Evolutionary conservation across 2,329 filamentous ascomycete genomes (phyloP), one percentile per base, ranked within the genome.

Genomic region (Rutstroemia sp.): DNA sequence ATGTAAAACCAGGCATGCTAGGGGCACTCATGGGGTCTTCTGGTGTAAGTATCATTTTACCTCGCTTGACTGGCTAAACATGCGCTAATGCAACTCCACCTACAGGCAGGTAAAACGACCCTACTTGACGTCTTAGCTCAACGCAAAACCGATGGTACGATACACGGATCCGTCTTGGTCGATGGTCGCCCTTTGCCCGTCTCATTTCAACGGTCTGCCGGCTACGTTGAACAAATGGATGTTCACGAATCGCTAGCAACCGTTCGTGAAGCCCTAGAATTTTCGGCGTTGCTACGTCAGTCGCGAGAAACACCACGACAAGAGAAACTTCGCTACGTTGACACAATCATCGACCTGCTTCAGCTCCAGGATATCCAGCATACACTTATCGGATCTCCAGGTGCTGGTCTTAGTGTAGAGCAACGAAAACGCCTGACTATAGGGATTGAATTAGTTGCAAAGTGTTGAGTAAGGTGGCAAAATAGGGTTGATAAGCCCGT

Each of bases 161-260:
- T 96, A 48, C 83, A 81, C 6, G 92, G 92, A 53, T 87, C 92
- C 63, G 94, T 95, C 84, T 71, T 82, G 9, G 79, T 84, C 6
- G 78, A 83, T 57, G 81, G 81, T 27, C 78, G 76, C 34, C 84
- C 82, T 25, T 83, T 88, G 45, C 89, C 92, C 61, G 78, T 79
- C 45, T 90, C 87, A 0, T 95, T 95, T 79, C 90, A 95, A 71
- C 87, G 91, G 61, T 92, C 92, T 73, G 94, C 89, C 0, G 91
- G 90, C 48, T 95, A 95, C 65, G 90, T 55, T 19, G 57, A 64
- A 45, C 62, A 64, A 70, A 88, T 95, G 70, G 91, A 96, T 79
- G 78, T 96, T 12, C 92, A 96, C 69, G 77, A 95, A 42, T 78
- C 85, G 46, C 95, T 90, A 0, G 83, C 85, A 0, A 96, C 92